A percentile compares a stretch with the other conserved stretches of the same genome.
phyloP scores from a whole-genome alignment of 2,329 filamentous ascomycete species.

The Biscogniauxia marginata region DNA sequence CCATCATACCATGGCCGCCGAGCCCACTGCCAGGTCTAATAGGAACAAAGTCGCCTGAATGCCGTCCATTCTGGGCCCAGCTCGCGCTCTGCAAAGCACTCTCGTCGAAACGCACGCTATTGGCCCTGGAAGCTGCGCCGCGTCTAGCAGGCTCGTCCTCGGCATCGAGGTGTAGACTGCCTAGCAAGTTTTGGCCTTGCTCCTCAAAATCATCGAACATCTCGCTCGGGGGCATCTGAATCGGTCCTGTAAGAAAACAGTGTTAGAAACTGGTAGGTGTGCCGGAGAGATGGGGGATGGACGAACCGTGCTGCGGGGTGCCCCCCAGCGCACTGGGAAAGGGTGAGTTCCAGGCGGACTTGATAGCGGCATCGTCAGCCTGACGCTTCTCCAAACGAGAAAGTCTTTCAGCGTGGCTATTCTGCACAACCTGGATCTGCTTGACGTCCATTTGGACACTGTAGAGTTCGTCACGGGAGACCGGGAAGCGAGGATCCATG shows the following conservation, averaged over 20 bases:
- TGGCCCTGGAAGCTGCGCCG: constrained; percentile 86
- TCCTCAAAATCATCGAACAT: constrained; percentile 91
- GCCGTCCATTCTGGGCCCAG: constrained; percentile 79
- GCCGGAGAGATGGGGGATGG: constrained; percentile 1
- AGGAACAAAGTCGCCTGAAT: constrained; percentile 79
- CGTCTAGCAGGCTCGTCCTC: constrained; percentile 84
- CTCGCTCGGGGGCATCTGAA: constrained; percentile 77
- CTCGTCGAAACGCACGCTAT: constrained; percentile 97
- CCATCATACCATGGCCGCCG: constrained; percentile 77
- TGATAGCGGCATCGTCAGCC: constrained; percentile 66
- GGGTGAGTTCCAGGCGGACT: constrained; percentile 91
- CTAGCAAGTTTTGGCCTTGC: constrained; percentile 75
- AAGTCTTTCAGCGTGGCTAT: constrained; percentile 61
- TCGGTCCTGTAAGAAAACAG: constrained; percentile 58
- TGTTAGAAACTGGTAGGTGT: constrained; percentile 19
- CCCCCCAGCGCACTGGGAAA: constrained; percentile 84
- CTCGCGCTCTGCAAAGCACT: constrained; percentile 85
- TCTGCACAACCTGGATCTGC: constrained; percentile 63
- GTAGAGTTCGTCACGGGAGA: constrained; percentile 63
- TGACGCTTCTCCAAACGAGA: constrained; percentile 64
- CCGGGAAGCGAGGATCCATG: constrained; percentile 64
- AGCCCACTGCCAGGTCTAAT: constrained; percentile 77
- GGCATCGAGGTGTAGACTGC: constrained; percentile 78
- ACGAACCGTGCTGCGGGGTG: constrained; percentile 81
- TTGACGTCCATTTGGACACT: constrained; percentile 70